Conservation (phyloP, 2,329 filamentous ascomycete species). For the Macroventuria anomochaeta region DNA sequence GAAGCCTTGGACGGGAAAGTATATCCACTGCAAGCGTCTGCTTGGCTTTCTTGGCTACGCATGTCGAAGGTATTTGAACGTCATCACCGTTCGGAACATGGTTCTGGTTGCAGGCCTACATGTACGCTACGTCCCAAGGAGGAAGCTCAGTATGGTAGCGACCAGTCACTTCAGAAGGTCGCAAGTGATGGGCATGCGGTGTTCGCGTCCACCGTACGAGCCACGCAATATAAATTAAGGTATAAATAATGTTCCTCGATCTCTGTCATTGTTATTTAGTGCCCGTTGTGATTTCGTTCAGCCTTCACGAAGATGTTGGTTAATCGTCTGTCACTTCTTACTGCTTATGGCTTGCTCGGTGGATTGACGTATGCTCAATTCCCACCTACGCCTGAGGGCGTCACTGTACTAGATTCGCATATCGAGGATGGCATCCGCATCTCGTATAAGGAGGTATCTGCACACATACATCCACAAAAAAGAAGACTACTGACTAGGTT, state of each 20-base stretch:
- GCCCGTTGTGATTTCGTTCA: not conserved
- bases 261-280: too few relatives aligned
- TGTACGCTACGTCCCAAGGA: slow-evolving; percentile 27
- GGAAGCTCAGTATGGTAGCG: slow-evolving; percentile 29
- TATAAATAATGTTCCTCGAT: not conserved
- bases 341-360: slow-evolving; percentile 23
- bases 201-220: not conserved
- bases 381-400: slow-evolving; percentile 48
- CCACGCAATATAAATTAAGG: not conserved
- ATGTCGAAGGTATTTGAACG: slow-evolving; percentile 20
- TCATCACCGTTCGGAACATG: slow-evolving; percentile 23
- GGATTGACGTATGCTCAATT: slow-evolving; percentile 43
- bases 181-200: slow-evolving; percentile 5
- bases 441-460: slow-evolving; percentile 52
- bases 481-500: not conserved
- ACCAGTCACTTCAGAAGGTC: not conserved
- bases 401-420: slow-evolving; percentile 50
- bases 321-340: slow-evolving; percentile 16
- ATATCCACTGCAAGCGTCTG: slow-evolving; percentile 1
- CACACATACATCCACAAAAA: not conserved
- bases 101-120: slow-evolving; percentile 18
- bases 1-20: slow-evolving; percentile 1
- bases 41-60: slow-evolving; percentile 33
- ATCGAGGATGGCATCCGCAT: slow-evolving; percentile 51
- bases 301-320: slow-evolving; percentile 14